phyloP scores from a whole-genome alignment of 139 green algal genomes.

The Coelastrella sp. region DNA sequence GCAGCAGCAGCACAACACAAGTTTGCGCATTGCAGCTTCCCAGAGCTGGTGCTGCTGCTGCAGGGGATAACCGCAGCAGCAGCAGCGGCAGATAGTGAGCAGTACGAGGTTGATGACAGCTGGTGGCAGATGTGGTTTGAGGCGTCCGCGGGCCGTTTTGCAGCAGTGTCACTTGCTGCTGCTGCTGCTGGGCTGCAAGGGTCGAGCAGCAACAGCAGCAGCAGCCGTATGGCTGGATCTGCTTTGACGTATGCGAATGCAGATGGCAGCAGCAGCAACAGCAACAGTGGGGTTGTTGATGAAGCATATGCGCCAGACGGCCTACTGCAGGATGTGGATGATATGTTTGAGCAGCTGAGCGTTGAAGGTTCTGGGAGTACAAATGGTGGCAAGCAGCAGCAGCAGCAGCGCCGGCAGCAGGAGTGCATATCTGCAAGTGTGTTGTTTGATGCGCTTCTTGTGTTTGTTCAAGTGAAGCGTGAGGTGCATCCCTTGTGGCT shows the following conservation, averaged over 20 bases:
- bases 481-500: slow-evolving; percentile 1
- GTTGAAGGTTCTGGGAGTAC: not conserved
- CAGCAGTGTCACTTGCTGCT: not conserved
- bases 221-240: not conserved
- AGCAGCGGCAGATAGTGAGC: not conserved
- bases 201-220: not conserved
- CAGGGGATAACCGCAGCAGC: slow-evolving; percentile 11
- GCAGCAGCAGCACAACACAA: slow-evolving; percentile 7
- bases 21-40: not conserved
- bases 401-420: slow-evolving; percentile 23
- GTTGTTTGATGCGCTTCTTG: slow-evolving; percentile 11
- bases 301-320: too few species aligned
- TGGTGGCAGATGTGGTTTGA: slow-evolving; percentile 37
- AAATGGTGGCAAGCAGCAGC: slow-evolving; percentile 3
- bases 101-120: not conserved
- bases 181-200: not conserved
- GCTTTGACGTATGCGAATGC: not conserved
- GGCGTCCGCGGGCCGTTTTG: not conserved
- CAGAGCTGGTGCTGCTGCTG: slow-evolving; percentile 5
- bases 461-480: slow-evolving; percentile 6
- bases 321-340: not conserved
- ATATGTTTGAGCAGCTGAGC: not conserved
- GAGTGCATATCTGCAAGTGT: slow-evolving; percentile 4
- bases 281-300: too few species aligned
- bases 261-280: slow-evolving; percentile 5